Evolutionary conservation across 179 eudicot genomes (phyloP), one percentile per base, ranked within the genome.

Genomic region (Drosera spatulata): DNA sequence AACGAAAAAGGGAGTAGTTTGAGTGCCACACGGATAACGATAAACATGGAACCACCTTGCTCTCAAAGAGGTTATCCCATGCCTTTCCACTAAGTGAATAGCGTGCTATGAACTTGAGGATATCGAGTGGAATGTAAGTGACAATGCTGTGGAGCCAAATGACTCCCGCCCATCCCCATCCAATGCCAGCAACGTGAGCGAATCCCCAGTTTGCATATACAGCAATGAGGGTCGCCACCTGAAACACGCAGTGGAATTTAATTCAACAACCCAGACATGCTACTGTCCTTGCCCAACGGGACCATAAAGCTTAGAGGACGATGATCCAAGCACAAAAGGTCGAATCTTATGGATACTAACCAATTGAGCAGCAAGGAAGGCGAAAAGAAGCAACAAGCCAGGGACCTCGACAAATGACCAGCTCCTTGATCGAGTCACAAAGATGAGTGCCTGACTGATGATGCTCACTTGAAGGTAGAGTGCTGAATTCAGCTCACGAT

Each of bases 401-500:
- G 97, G 97, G 58, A 83, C 79, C 67, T 90, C 97, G 10, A 83
- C 60, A 49, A 84, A 90, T 10, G 97, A 90, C 93, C 93, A 90
- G 68, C 96, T 85, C 60, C 90, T 76, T 57, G 97, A 85, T 55
- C 97, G 77, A 2, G 97, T 90, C 60, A 86, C 97, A 39, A 89
- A 89, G 66, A 89, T 89, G 62, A 89, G 88, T 4, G 97, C 97
- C 43, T 87, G 93, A 65, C 97, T 90, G 8, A 87, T 75, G 53
- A 90, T 90, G 60, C 97, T 90, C 74, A 90, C 97, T 90, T 90
- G 97, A 60, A 90, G 86, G 83, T 90, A 90, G 41, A 90, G 61
- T 7, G 95, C 97, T 42, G 97, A 83, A 2, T 78, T 85, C 9
- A 90, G 76, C 74, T 87, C 83, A 22, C 69, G 77, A 10, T 37